Percentiles rank a stretch among this genome's conserved stretches.
Evolutionary conservation across 192 early-diverging fungal species (phyloP).

Genomic region (Radiomyces spectabilis): DNA sequence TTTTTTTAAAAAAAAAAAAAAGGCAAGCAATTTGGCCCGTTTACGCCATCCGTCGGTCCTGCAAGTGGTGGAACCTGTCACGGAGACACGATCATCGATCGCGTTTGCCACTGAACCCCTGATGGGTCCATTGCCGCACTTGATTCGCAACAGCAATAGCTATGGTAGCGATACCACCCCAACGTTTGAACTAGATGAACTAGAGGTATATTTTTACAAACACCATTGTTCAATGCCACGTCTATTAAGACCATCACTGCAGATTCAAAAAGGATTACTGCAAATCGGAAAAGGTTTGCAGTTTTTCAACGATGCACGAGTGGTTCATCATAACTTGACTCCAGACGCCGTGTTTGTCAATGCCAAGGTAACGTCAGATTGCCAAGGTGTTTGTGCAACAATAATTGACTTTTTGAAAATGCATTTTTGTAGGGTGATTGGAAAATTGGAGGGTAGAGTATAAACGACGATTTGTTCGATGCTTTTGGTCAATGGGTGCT

Average conservation of each 20-base stretch:
- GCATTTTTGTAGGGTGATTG: slow-evolving; percentile 52
- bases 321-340: slow-evolving; percentile 67
- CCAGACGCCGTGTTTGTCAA: slow-evolving; percentile 73
- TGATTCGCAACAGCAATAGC: slow-evolving; percentile 46
- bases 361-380: slow-evolving; percentile 34
- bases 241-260: background rate
- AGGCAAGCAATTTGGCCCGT: slow-evolving; percentile 56
- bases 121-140: slow-evolving; percentile 51
- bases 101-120: slow-evolving; percentile 78
- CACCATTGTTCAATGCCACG: background rate
- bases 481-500: no score
- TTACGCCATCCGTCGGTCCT: slow-evolving; percentile 74
- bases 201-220: slow-evolving; percentile 44
- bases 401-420: background rate
- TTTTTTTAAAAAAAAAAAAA: background rate
- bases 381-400: no score
- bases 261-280: slow-evolving; percentile 73
- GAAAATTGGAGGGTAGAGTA: slow-evolving; percentile 62
- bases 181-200: slow-evolving; percentile 64
- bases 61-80: slow-evolving; percentile 67
- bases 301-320: slow-evolving; percentile 71
- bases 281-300: slow-evolving; percentile 66
- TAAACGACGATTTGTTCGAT: background rate
- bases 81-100: slow-evolving; percentile 54
- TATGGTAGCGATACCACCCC: slow-evolving; percentile 16